Base-by-base conservation (phyloP, 1,284 basidiomycete genomes). In the Fomitopsis betulina region DNA sequence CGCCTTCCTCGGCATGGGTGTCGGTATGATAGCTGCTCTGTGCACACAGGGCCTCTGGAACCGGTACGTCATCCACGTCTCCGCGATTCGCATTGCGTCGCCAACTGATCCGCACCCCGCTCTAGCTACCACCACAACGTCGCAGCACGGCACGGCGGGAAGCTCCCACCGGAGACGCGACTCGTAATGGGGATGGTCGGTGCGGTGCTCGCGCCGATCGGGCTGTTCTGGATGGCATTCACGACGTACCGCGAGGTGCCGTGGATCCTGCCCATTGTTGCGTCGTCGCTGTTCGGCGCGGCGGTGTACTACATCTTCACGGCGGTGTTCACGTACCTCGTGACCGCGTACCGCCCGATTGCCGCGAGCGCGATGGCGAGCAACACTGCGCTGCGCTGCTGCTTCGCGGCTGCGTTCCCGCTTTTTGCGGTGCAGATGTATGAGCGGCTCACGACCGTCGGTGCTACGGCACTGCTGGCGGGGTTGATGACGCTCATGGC, bases 291-390 rank as follows among this genome's bases (percentile, higher is more conserved):
- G 0, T 86, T 89, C 59, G 86, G 86, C 10, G 65, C 76, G 0
- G 84, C 85, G 4, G 75, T 79, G 6, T 79, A 84, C 53, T 87
- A 82, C 63, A 78, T 83, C 30, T 93, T 84, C 70, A 84, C 82
- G 0, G 80, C 82, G 1, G 84, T 83, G 1, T 92, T 92, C 75
- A 89, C 87, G 0, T 88, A 87, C 65, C 77, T 86, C 52, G 85
- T 84, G 25, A 84, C 81, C 23, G 86, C 88, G 0, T 93, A 91
- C 68, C 81, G 88, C 12, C 89, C 89, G 0, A 86, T 91, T 43
- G 88, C 91, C 0, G 90, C 91, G 1, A 85, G 82, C 10, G 89
- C 89, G 0, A 85, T 93, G 81, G 87, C 89, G 0, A 77, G 83
- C 32, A 93, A 93, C 68, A 85, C 80, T 38, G 85, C 85, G 12